These are phyloP conservation scores for Carex scoparia DNA, from an alignment of 176 grass and related monocot genomes.

Conservation along the genomic window DNA sequence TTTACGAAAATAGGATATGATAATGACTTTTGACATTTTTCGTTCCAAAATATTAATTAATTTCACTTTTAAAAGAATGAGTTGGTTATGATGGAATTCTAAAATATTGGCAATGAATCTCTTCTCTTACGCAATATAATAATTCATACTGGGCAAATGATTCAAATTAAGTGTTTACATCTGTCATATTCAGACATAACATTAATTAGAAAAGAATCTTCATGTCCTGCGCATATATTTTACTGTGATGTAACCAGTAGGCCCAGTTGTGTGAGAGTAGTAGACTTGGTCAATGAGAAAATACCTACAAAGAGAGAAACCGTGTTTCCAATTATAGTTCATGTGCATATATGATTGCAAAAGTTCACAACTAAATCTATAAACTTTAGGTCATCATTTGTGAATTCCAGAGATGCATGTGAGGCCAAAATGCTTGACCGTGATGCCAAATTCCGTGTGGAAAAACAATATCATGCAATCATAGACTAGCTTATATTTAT, in stretches of 20 bases:
- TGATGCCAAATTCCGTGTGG: constrained; percentile 4
- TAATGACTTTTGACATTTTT: too few relatives aligned
- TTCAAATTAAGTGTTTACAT: too few relatives aligned
- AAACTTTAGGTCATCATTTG: constrained; percentile 1
- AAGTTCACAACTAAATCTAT: neutral
- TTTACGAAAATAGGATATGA: too few relatives aligned
- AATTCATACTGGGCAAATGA: too few relatives aligned
- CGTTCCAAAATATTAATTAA: too few relatives aligned
- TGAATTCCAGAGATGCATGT: constrained; percentile 20
- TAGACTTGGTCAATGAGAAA: neutral
- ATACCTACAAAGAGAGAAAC: neutral
- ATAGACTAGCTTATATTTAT: constrained; percentile 8
- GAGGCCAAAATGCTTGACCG: neutral
- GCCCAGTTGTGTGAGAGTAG: neutral
- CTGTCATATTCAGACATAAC: too few relatives aligned
- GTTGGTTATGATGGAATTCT: too few relatives aligned
- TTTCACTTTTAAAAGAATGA: too few relatives aligned
- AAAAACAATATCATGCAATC: constrained; percentile 25
- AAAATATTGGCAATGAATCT: too few relatives aligned
- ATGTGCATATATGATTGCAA: constrained; percentile 5
- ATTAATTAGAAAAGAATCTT: neutral
- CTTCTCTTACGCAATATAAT: too few relatives aligned
- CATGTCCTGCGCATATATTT: neutral
- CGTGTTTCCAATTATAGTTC: constrained; percentile 13
- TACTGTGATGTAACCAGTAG: neutral